A percentile compares a stretch with the other conserved stretches of the same genome.
Conservation (phyloP, 23 red algal genomes). For the Gracilaria caudata region DNA sequence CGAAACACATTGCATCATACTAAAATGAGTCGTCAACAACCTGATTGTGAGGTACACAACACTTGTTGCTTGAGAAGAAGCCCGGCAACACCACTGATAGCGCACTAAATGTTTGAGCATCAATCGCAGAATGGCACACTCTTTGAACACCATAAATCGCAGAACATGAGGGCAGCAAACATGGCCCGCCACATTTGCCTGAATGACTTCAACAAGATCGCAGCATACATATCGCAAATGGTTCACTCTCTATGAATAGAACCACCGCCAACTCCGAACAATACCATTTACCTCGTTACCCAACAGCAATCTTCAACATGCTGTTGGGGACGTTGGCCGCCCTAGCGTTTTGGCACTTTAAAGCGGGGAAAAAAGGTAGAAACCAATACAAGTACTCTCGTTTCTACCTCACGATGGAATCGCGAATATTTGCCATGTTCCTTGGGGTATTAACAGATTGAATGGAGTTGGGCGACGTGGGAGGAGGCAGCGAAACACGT, state of each 20-base stretch:
- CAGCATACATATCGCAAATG: too few species aligned
- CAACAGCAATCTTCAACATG: background rate
- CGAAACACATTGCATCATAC: background rate
- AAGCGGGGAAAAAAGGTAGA: background rate
- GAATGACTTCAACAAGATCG: too few species aligned
- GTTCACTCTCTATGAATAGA: background rate
- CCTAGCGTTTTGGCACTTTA: background rate
- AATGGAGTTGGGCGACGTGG: background rate
- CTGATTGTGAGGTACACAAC: background rate
- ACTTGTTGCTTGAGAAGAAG: background rate
- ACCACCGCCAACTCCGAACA: background rate
- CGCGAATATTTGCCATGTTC: background rate
- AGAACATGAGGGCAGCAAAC: background rate
- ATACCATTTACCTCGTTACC: background rate
- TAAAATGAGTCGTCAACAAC: background rate
- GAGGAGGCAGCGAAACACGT: background rate
- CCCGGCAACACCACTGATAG: background rate
- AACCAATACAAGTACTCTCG: background rate
- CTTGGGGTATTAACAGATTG: background rate
- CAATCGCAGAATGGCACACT: background rate
- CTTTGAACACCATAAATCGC: background rate
- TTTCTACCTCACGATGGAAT: background rate
- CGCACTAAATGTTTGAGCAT: background rate
- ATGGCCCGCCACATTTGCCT: too few species aligned
- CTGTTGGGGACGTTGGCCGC: background rate